phyloP scores from a whole-genome alignment of 345 rosid genomes.

The Camelina sativa region DNA sequence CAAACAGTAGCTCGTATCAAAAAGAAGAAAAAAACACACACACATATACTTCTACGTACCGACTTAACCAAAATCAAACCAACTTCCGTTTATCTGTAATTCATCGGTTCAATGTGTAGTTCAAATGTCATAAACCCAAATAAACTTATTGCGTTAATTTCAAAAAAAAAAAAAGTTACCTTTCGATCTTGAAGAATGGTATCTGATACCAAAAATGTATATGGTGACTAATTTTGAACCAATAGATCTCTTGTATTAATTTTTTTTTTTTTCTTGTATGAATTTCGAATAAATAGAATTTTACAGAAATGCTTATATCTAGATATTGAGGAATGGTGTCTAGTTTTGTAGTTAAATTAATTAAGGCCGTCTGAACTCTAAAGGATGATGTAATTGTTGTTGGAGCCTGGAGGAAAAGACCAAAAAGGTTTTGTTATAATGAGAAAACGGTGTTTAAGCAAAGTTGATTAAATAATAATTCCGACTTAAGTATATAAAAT shows the following conservation, averaged over 20 bases:
- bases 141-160: too few relatives aligned
- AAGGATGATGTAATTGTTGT: conserved; percentile 14
- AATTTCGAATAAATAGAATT: conserved; percentile 8
- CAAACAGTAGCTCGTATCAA: not conserved
- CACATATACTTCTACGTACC: not conserved
- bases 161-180: too few relatives aligned
- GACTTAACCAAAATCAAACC: conserved; percentile 4
- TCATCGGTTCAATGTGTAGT: not conserved
- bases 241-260: not conserved
- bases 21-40: too few relatives aligned
- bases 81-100: not conserved
- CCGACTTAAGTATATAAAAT: conserved; percentile 22
- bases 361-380: not conserved
- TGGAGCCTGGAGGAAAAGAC: conserved; percentile 13
- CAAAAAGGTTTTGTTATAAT: conserved; percentile 27
- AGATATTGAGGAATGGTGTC: conserved; percentile 10
- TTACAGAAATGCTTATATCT: not conserved
- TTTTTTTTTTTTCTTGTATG: too few relatives aligned
- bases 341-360: conserved; percentile 7
- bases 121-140: not conserved
- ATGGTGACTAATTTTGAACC: not conserved
- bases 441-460: conserved; percentile 22
- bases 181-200: too few relatives aligned
- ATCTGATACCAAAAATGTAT: too few relatives aligned
- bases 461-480: conserved; percentile 29